Evolutionary conservation across 192 early-diverging fungal genomes (phyloP).

Genomic region (Coemansia sp.): DNA sequence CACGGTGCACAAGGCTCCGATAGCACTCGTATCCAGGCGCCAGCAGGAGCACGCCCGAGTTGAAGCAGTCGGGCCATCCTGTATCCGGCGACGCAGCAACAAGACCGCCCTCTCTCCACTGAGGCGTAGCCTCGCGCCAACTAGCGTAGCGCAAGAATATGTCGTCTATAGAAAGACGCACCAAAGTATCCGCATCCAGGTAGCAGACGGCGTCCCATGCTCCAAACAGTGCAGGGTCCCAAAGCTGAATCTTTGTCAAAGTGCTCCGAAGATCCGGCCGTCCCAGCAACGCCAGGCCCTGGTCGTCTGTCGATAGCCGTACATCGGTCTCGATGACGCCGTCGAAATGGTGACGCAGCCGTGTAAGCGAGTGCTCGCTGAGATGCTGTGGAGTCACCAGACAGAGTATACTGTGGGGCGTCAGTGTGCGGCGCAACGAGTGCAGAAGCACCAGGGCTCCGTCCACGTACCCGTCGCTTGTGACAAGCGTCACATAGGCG

Average conservation of each 20-base stretch:
- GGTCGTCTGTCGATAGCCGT: slow-evolving; percentile 57
- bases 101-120: slow-evolving; percentile 47
- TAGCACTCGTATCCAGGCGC: slow-evolving; percentile 59
- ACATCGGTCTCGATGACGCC: slow-evolving; percentile 66
- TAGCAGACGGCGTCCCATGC: slow-evolving; percentile 64
- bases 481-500: slow-evolving; percentile 85
- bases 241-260: slow-evolving; percentile 87
- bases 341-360: slow-evolving; percentile 63
- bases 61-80: slow-evolving; percentile 98
- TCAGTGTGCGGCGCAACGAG: slow-evolving; percentile 64
- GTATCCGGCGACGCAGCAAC: slow-evolving; percentile 89
- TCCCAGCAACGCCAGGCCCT: slow-evolving; percentile 62
- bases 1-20: slow-evolving; percentile 49
- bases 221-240: slow-evolving; percentile 67
- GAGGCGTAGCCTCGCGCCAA: slow-evolving; percentile 25
- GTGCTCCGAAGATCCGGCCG: slow-evolving; percentile 87
- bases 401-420: slow-evolving; percentile 61
- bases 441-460: slow-evolving; percentile 78
- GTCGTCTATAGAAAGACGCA: slow-evolving; percentile 75
- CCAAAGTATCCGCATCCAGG: slow-evolving; percentile 89
- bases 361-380: slow-evolving; percentile 43
- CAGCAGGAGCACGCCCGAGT: slow-evolving; percentile 84
- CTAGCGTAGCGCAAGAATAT: slow-evolving; percentile 59
- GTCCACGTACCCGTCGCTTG: slow-evolving; percentile 78
- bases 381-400: slow-evolving; percentile 65